These are phyloP conservation scores for Penicillium vulpinum DNA, from an alignment of 2,329 filamentous ascomycete species.

Conservation along the genomic window DNA sequence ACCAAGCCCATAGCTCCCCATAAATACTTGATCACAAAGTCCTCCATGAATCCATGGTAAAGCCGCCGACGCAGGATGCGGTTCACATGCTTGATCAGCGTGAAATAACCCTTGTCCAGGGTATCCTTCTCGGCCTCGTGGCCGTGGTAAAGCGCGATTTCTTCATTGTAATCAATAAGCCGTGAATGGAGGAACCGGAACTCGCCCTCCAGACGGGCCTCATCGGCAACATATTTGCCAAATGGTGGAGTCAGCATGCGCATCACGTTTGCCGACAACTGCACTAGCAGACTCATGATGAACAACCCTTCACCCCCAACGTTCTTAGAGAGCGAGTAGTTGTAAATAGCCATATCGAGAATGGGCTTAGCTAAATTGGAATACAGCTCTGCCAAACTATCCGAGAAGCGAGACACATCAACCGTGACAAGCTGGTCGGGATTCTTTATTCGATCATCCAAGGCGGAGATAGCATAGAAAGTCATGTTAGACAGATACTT, in stretches of 20 bases:
- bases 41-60: conserved; percentile 99
- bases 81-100: conserved; percentile 98
- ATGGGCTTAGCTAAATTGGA: conserved; percentile 94
- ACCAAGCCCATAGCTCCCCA: conserved; percentile 92
- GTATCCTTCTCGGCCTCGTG: conserved; percentile 95
- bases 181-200: conserved; percentile 94
- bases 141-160: conserved; percentile 87
- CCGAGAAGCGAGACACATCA: conserved; percentile 94
- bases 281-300: conserved; percentile 91
- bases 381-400: conserved; percentile 90
- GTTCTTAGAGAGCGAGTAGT: conserved; percentile 85
- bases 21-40: conserved; percentile 99
- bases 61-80: conserved; percentile 85
- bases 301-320: conserved; percentile 96
- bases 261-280: conserved; percentile 91
- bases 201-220: conserved; percentile 90
- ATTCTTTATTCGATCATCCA: conserved; percentile 98
- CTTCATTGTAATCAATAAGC: conserved; percentile 93
- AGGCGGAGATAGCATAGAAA: conserved; percentile 91
- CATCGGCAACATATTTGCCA: conserved; percentile 95
- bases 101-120: conserved; percentile 97
- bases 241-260: conserved; percentile 92
- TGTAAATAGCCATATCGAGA: conserved; percentile 95
- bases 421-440: conserved; percentile 96
- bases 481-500: conserved; percentile 97